Evolutionary conservation across 1,284 basidiomycete species (phyloP), one percentile per base, ranked within the genome.

Genomic region (Microbotryum intermedium): DNA sequence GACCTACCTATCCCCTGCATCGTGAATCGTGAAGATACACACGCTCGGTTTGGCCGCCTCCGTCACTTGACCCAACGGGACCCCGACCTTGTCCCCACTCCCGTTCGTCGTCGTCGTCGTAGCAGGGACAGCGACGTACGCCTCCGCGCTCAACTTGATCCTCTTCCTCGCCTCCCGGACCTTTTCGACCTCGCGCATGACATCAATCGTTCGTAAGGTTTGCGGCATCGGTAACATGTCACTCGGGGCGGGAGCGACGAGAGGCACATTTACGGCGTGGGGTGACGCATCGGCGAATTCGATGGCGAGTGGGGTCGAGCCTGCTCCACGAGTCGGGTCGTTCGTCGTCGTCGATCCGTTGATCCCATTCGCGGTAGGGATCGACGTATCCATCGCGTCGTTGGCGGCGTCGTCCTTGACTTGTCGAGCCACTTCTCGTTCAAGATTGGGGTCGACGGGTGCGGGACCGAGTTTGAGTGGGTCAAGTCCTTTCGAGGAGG

Each of bases 11-110:
- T 95, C 91, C 42, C 85, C 84, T 7, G 87, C 84, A 71, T 97
- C 90, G 72, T 94, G 90, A 34, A 97, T 74, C 2, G 92, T 95
- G 73, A 94, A 95, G 4, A 89, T 85, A 67, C 92, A 93, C 53
- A 95, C 84, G 70, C 90, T 94, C 1, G 93, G 92, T 49, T 71
- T 69, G 20, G 64, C 64, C 53, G 57, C 67, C 34, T 57, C 61
- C 16, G 46, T 50, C 13, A 39, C 53, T 44, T 53, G 13, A 34
- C 59, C 46, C 2, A 18, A n/a, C 16, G 9, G 46, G 53, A 52
- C 25, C 44, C 53, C 23, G 30, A 29, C 57, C 44, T 55, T 50
- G 4, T 29, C 46, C 25, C 50, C 53, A 20, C 5, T 47, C 18
- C 20, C 50, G 7, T n/a, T 52, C 25, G 55, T 49, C 20, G 52